phyloP scores from a whole-genome alignment of 257 asterid genomes.

The Nicotiana paniculata region DNA sequence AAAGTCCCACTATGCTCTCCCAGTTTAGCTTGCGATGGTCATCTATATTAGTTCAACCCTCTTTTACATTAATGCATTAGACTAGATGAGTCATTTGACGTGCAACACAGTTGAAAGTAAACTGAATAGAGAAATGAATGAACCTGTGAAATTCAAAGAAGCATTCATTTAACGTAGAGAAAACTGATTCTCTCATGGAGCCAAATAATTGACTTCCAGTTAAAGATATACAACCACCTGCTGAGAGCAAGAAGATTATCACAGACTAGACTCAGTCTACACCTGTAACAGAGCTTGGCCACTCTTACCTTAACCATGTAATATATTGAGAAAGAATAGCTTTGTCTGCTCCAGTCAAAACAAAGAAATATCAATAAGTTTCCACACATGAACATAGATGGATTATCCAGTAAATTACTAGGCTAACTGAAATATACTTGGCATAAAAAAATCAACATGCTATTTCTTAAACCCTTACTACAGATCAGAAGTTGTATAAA shows the following conservation, averaged over 20 bases:
- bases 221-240: constrained; percentile 1
- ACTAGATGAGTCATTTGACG: no score
- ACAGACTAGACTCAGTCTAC: background rate
- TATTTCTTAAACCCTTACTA: constrained; percentile 10
- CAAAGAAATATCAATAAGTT: background rate
- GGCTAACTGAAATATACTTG: background rate
- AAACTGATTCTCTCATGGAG: background rate
- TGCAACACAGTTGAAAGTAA: no score
- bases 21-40: no score
- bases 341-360: background rate
- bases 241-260: background rate
- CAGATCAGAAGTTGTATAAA: constrained; percentile 40
- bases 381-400: background rate
- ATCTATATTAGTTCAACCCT: no score
- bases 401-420: background rate
- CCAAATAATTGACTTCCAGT: background rate
- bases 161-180: background rate
- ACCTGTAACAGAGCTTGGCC: background rate
- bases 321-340: background rate
- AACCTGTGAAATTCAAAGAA: background rate
- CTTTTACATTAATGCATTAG: no score
- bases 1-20: no score
- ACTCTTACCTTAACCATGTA: background rate
- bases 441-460: background rate
- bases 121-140: no score